Conservation (phyloP, 352 stramenopile species). For the Pythium periplocum region DNA sequence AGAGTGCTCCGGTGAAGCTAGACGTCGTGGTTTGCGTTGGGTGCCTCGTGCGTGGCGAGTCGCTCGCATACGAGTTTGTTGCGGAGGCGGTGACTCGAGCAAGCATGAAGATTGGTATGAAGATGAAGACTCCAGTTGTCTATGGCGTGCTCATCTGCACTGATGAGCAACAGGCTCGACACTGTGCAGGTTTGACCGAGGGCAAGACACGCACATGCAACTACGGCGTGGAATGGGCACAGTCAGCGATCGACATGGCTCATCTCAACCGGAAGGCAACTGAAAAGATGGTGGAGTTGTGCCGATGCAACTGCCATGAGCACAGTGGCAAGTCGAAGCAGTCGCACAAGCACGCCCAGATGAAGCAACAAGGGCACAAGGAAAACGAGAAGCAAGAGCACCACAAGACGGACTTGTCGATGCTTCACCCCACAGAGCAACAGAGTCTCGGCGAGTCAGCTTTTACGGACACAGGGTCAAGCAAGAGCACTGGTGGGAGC, state of each 20-base stretch:
- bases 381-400: background rate
- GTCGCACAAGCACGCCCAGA: background rate
- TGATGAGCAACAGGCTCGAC: constrained; percentile 13
- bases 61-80: constrained; percentile 22
- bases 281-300: constrained; percentile 13
- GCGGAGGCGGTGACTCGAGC: constrained; percentile 22
- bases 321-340: constrained; percentile 1
- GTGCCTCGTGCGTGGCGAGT: constrained; percentile 16
- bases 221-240: constrained; percentile 26
- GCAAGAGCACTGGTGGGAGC: too few species aligned
- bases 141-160: constrained; percentile 23
- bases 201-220: constrained; percentile 16
- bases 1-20: constrained; percentile 11
- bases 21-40: constrained; percentile 21
- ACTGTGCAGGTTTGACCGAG: constrained; percentile 15
- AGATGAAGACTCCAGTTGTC: constrained; percentile 22
- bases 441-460: too few species aligned
- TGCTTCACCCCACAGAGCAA: too few species aligned
- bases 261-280: constrained; percentile 18
- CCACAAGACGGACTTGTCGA: too few species aligned
- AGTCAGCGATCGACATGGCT: constrained; percentile 23
- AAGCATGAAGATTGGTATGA: constrained; percentile 25
- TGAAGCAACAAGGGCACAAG: background rate
- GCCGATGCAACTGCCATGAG: constrained; percentile 14
- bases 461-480: too few species aligned